These are phyloP conservation scores for Phalaenopsis equestris DNA, from an alignment of 106 monocot genomes.

Conservation along the genomic window DNA sequence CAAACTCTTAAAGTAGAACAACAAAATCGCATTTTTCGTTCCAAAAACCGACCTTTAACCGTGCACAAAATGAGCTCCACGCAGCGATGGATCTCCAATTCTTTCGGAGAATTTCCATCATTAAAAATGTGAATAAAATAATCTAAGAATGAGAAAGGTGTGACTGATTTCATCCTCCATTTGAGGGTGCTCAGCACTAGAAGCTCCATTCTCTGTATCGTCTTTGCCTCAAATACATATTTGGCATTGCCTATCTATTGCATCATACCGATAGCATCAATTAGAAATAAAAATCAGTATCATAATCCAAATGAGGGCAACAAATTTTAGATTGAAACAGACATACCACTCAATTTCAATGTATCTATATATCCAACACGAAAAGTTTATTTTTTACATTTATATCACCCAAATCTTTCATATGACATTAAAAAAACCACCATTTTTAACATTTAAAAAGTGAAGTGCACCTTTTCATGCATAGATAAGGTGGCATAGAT, in stretches of 20 bases:
- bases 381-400: too few relatives aligned
- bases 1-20: too few relatives aligned
- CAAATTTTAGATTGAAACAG: too few relatives aligned
- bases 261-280: neutral
- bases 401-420: too few relatives aligned
- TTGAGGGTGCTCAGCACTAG: constrained; percentile 49
- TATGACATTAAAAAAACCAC: too few relatives aligned
- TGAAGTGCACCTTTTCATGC: too few relatives aligned
- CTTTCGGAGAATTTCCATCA: constrained; percentile 12
- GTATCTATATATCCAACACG: too few relatives aligned
- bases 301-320: neutral
- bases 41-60: constrained; percentile 26
- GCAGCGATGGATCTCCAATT: constrained; percentile 14
- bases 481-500: too few relatives aligned
- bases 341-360: too few relatives aligned
- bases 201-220: constrained; percentile 74
- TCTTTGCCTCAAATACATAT: constrained; percentile 45
- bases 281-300: neutral
- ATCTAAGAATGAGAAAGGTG: constrained; percentile 58
- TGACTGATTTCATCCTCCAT: constrained; percentile 73
- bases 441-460: too few relatives aligned
- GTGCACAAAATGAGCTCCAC: constrained; percentile 39
- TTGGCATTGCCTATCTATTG: constrained; percentile 40
- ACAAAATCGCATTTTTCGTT: neutral
- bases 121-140: constrained; percentile 44